phyloP scores from a whole-genome alignment of 148 eudicot species.

The Limonium bicolor region DNA sequence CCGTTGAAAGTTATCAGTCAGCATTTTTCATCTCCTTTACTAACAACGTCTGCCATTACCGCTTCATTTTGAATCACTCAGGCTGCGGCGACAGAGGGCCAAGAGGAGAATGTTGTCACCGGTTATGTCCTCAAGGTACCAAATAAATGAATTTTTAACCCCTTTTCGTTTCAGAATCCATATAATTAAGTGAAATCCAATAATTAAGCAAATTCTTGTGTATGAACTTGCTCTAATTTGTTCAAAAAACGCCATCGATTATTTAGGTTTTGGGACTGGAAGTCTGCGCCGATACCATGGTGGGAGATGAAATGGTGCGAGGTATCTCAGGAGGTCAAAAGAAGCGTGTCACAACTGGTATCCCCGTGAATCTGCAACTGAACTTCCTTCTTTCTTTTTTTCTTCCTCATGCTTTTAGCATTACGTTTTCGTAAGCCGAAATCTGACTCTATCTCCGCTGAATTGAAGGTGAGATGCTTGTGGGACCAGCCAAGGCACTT shows the following conservation, averaged over 20 bases:
- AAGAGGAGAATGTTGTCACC: conserved; percentile 15
- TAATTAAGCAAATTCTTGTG: neutral
- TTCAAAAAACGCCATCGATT: no score
- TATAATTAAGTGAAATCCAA: conserved; percentile 1
- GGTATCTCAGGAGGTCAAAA: conserved; percentile 9
- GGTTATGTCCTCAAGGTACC: conserved; percentile 5
- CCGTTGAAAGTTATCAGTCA: no score
- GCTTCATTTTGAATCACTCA: neutral
- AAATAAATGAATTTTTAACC: no score
- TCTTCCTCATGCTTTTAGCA: no score
- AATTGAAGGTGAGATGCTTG: conserved; percentile 23
- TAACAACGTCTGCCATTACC: no score
- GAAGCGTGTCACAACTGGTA: conserved; percentile 20
- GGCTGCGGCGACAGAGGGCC: conserved; percentile 15
- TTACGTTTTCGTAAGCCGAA: neutral
- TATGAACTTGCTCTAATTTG: neutral
- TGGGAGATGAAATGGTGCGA: conserved; percentile 3
- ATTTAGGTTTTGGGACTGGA: conserved; percentile 22
- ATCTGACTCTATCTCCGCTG: neutral
- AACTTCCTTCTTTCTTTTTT: neutral
- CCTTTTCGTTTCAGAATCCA: neutral
- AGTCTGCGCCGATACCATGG: conserved; percentile 15
- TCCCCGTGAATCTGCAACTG: neutral
- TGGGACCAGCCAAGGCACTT: conserved; percentile 19
- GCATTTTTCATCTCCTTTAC: no score